phyloP scores from a whole-genome alignment of 441 rosid species.

The California macrophylla region DNA sequence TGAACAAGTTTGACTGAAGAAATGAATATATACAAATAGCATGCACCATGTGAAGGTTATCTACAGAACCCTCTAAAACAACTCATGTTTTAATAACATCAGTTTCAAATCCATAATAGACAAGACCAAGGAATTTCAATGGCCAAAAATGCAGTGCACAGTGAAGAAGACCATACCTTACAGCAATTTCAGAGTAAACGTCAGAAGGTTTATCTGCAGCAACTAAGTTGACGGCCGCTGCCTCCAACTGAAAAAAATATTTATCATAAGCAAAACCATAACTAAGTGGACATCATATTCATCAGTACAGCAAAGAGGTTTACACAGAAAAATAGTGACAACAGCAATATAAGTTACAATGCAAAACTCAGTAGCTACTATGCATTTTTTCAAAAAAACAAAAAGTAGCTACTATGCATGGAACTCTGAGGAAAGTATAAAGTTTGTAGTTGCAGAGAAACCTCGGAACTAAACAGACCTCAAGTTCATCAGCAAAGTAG shows the following conservation, averaged over 20 bases:
- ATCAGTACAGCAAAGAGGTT: background rate
- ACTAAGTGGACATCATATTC: conserved; percentile 14
- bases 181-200: conserved; percentile 87
- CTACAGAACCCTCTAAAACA: background rate
- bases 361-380: background rate
- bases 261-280: conserved; percentile 21
- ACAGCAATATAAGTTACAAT: background rate
- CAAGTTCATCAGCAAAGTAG: background rate
- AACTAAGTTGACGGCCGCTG: conserved; percentile 87
- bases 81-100: background rate
- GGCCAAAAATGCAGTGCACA: background rate
- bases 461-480: background rate
- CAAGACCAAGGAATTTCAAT: conserved; percentile 4
- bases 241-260: conserved; percentile 55
- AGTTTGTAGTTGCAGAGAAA: background rate
- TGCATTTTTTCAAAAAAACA: no score
- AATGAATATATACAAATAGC: background rate
- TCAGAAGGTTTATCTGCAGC: conserved; percentile 82
- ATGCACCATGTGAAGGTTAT: background rate
- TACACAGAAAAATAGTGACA: background rate
- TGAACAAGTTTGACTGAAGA: background rate
- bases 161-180: conserved; percentile 41
- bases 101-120: conserved; percentile 7
- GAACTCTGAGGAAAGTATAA: background rate
- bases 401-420: background rate